A percentile compares a stretch with the other conserved stretches of the same genome.
These are phyloP conservation scores for Athelia psychrophila DNA, from an alignment of 1,284 basidiomycete species.

Conservation along the genomic window DNA sequence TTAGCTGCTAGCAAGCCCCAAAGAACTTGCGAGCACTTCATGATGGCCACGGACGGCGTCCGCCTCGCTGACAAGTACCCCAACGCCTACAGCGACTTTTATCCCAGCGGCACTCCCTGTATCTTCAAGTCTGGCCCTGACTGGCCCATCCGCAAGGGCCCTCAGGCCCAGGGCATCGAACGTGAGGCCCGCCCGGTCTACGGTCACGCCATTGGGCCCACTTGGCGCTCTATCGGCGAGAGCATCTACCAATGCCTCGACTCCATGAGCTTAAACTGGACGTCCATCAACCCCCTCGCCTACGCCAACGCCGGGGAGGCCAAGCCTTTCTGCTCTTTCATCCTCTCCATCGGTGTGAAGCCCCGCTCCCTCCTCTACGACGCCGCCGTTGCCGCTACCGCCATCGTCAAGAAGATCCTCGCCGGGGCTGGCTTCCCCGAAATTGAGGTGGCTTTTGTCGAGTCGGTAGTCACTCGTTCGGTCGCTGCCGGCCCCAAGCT, in stretches of 20 bases:
- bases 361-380: slow-evolving; percentile 18
- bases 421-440: slow-evolving; percentile 14
- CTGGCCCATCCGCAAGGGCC: slow-evolving; percentile 23
- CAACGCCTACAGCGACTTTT: slow-evolving; percentile 24
- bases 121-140: slow-evolving; percentile 25
- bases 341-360: slow-evolving; percentile 18
- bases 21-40: too few relatives aligned
- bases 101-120: slow-evolving; percentile 20
- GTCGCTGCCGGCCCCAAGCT: slow-evolving; percentile 25
- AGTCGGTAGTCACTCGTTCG: slow-evolving; percentile 13
- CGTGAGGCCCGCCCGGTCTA: slow-evolving; percentile 28
- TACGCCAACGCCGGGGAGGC: slow-evolving; percentile 19
- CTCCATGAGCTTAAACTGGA: slow-evolving; percentile 14
- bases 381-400: slow-evolving; percentile 15
- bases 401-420: slow-evolving; percentile 14
- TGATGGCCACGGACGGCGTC: slow-evolving; percentile 9
- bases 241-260: slow-evolving; percentile 16
- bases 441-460: slow-evolving; percentile 16
- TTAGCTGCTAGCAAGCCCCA: too few relatives aligned
- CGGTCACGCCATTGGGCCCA: slow-evolving; percentile 15
- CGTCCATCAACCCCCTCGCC: slow-evolving; percentile 18
- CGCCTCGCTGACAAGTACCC: slow-evolving; percentile 10
- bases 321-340: slow-evolving; percentile 11
- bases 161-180: slow-evolving; percentile 20
- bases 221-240: slow-evolving; percentile 14